phyloP scores from a whole-genome alignment of 805 yeast species.

The Myxozyma geophila region DNA sequence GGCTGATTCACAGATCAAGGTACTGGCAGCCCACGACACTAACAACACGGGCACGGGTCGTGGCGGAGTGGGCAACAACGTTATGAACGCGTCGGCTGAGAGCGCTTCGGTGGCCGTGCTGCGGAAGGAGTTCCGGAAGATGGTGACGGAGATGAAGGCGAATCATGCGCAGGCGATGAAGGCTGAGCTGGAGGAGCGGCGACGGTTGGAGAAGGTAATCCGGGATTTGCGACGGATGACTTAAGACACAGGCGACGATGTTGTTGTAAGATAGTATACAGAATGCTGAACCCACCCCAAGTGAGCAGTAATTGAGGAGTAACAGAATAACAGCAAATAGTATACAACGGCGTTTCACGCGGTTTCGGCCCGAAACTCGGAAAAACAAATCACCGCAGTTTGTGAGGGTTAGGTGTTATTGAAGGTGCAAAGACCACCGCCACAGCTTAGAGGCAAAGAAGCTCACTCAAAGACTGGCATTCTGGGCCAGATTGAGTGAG shows the following conservation, averaged over 20 bases:
- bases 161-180: slow-evolving; percentile 25
- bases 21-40: slow-evolving; percentile 10
- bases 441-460: too few species aligned
- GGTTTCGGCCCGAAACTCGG: neutral
- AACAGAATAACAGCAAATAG: too few species aligned
- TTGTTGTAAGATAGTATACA: neutral
- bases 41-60: neutral
- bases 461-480: too few species aligned
- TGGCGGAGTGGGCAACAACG: neutral
- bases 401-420: neutral
- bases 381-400: slow-evolving; percentile 8
- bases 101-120: slow-evolving; percentile 21
- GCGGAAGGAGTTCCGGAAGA: slow-evolving; percentile 32
- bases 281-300: too few species aligned
- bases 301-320: too few species aligned
- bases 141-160: slow-evolving; percentile 25
- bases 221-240: slow-evolving; percentile 30
- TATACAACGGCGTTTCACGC: too few species aligned
- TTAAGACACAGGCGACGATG: neutral
- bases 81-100: slow-evolving; percentile 5
- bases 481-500: too few species aligned
- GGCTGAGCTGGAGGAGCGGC: slow-evolving; percentile 34
- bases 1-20: slow-evolving; percentile 19
- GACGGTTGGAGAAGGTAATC: slow-evolving; percentile 31
- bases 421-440: too few species aligned